Evolutionary conservation across 2,329 filamentous ascomycete genomes (phyloP).

Genomic region (Coleophoma eucalyptorum): DNA sequence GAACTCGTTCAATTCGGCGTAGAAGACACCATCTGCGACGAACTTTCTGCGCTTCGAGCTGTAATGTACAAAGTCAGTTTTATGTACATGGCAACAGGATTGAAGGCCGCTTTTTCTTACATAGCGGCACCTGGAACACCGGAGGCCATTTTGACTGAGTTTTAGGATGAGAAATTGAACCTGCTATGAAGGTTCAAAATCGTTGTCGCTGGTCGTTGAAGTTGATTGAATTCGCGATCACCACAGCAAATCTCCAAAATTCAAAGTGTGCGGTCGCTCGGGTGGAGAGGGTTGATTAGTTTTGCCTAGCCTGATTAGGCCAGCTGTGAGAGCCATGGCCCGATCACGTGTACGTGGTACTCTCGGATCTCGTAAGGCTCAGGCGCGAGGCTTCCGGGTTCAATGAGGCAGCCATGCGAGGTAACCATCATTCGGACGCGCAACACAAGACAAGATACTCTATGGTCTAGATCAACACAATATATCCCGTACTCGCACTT

Average conservation of each 20-base stretch:
- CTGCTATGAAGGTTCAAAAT: slow-evolving; percentile 20
- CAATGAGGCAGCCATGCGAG: not conserved
- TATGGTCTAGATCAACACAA: too few relatives aligned
- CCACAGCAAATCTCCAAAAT: slow-evolving; percentile 2
- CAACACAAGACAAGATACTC: too few relatives aligned
- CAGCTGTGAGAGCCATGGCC: too few relatives aligned
- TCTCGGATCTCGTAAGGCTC: too few relatives aligned
- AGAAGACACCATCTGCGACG: slow-evolving; percentile 99
- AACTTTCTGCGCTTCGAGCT: slow-evolving; percentile 94
- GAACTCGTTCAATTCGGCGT: slow-evolving; percentile 99
- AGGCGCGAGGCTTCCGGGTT: too few relatives aligned
- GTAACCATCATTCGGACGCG: too few relatives aligned
- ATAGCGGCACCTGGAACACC: slow-evolving; percentile 31
- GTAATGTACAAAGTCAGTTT: slow-evolving; percentile 19
- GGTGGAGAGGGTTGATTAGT: not conserved
- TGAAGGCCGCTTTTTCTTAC: slow-evolving; percentile 19
- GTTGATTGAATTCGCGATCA: slow-evolving; percentile 5
- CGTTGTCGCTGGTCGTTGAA: slow-evolving; percentile 21
- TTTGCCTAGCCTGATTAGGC: too few relatives aligned
- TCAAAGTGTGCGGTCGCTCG: not conserved
- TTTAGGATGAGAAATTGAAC: slow-evolving; percentile 21
- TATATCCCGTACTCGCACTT: too few relatives aligned
- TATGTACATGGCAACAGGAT: slow-evolving; percentile 2
- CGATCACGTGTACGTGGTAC: too few relatives aligned
- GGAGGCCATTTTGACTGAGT: slow-evolving; percentile 31